Evolutionary conservation across 495 filamentous ascomycete species (phyloP), one percentile per base, ranked within the genome.

Genomic region (Cetradonia linearis): DNA sequence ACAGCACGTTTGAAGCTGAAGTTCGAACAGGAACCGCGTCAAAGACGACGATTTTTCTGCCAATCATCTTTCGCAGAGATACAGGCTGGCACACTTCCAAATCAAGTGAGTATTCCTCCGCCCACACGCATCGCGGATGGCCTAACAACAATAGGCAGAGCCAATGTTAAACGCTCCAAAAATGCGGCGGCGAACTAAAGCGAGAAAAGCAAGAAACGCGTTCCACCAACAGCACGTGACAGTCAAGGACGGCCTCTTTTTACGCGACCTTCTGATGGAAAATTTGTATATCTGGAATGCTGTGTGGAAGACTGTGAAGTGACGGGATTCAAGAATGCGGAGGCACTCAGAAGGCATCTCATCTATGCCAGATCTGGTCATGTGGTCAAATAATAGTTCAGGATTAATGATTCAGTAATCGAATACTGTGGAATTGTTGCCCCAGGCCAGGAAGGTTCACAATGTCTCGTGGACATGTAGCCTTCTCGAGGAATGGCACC

Each of bases 231-330:
- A 54, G 70, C 74, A n/a, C 72, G 73, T 60, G 76, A 78, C 49
- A 69, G 73, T 3, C 72, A 71, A 14, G 76, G 76, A 36, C 69
- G 73, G 8, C 72, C 75, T 0, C 55, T 78, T 13, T 77, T 73
- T 71, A 77, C 76, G 61, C 72, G 76, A 13, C 74, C 75, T 9
- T 77, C 75, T 4, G 76, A 78, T 52, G 72, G 72, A 23, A 75
- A 71, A 38, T 59, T 77, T 16, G 75, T 78, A 13, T 77, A 78
- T 56, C 70, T 78, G 3, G 74, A 71, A 23, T 78, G 76, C 36
- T 74, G 73, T 0, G 70, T 76, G 6, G 62, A 69, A 3, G 73
- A 73, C 31, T 78, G 76, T 59, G 72, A 70, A 5, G 77, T 76
- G 67, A 70, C 73, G 0, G 73, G 76, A 62, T 78, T 77, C 14